These are phyloP conservation scores for Exophiala viscosa DNA, from an alignment of 2,329 filamentous ascomycete species.

Conservation along the genomic window DNA sequence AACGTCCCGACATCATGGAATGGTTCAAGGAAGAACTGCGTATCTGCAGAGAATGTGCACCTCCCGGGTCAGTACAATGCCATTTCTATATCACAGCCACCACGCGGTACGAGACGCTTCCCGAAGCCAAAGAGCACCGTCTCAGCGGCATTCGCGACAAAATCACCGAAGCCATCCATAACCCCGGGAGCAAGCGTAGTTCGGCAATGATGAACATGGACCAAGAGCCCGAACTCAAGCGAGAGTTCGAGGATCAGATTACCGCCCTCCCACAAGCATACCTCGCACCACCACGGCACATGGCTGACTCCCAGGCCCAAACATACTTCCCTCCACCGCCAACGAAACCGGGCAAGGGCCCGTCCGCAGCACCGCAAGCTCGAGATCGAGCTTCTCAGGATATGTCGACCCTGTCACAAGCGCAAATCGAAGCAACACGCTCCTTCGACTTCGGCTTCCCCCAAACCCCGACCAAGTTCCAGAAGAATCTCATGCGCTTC, in stretches of 20 bases:
- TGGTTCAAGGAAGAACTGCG: constrained; percentile 96
- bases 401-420: constrained; percentile 19
- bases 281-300: constrained; percentile 27
- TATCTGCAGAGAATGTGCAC: constrained; percentile 85
- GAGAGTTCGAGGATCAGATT: constrained; percentile 66
- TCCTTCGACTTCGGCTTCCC: constrained; percentile 78
- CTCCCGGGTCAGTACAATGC: constrained; percentile 82
- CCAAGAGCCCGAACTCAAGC: constrained; percentile 74
- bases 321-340: constrained; percentile 23
- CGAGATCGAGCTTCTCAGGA: too few species aligned
- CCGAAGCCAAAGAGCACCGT: constrained; percentile 49
- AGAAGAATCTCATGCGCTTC: constrained; percentile 85
- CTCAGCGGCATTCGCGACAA: constrained; percentile 66
- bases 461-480: constrained; percentile 77
- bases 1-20: constrained; percentile 87
- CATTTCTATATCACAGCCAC: constrained; percentile 91
- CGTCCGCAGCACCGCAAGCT: too few species aligned
- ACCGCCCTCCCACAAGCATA: constrained; percentile 67
- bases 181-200: constrained; percentile 80
- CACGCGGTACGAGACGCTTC: constrained; percentile 47
- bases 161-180: constrained; percentile 81
- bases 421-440: constrained; percentile 29
- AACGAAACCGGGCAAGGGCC: constrained; percentile 5
- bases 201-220: constrained; percentile 79
- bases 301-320: constrained; percentile 7